These are phyloP conservation scores for Crithidia sp. DNA, from an alignment of 208 protist species.

Conservation along the genomic window DNA sequence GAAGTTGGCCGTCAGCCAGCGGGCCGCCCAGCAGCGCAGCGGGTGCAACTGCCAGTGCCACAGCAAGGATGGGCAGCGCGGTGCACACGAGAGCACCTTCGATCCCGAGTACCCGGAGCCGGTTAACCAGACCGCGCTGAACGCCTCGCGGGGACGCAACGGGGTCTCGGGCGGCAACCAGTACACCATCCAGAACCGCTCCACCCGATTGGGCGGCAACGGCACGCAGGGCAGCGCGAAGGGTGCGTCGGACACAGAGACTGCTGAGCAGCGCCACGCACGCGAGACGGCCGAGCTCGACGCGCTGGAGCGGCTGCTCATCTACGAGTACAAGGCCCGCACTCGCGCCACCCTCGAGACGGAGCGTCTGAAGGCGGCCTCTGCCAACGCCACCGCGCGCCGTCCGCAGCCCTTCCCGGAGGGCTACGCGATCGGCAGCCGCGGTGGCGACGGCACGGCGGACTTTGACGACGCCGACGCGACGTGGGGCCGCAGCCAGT, in stretches of 20 bases:
- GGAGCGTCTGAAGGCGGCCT: constrained; percentile 41
- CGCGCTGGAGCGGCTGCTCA: constrained; percentile 86
- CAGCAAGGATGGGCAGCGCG: constrained; percentile 23
- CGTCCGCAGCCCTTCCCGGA: constrained; percentile 49
- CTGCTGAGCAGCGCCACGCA: constrained; percentile 52
- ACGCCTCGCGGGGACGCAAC: constrained; percentile 69
- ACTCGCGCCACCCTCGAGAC: constrained; percentile 70
- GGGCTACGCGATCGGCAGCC: constrained; percentile 22
- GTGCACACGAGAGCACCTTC: constrained; percentile 40
- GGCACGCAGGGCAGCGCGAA: constrained; percentile 14
- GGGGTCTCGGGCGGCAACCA: constrained; percentile 54
- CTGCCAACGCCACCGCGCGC: constrained; percentile 36
- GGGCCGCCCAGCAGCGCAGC: constrained; percentile 35
- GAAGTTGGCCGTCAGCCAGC: constrained; percentile 67
- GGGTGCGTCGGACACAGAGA: constrained; percentile 7
- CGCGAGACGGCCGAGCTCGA: constrained; percentile 75
- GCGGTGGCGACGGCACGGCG: neutral
- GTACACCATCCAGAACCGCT: constrained; percentile 48
- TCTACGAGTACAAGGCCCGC: constrained; percentile 88
- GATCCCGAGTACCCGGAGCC: constrained; percentile 75
- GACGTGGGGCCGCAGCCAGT: constrained; percentile 14
- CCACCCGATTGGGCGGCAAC: constrained; percentile 4
- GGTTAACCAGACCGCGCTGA: constrained; percentile 85
- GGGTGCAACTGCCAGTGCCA: constrained; percentile 72
- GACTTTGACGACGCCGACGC: neutral